Evolutionary conservation across 306 rosid species (phyloP).

Genomic region (Medicago truncatula): MtrunA17r5.0-ANR NC_053042.1:5471001-5471500

Average conservation of each 20-base stretch:
- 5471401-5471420: background rate
- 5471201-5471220: constrained; percentile 26
- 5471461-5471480: too few relatives aligned
- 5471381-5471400: constrained; percentile 37
- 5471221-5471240: background rate
- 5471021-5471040: constrained; percentile 22
- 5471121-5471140: too few relatives aligned
- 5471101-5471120: too few relatives aligned
- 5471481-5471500: too few relatives aligned
- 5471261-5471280: constrained; percentile 39
- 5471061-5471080: too few relatives aligned
- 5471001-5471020: background rate
- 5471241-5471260: constrained; percentile 38
- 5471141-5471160: background rate
- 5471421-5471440: constrained; percentile 4
- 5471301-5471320: constrained; percentile 41
- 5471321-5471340: constrained; percentile 44
- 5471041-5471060: background rate
- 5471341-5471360: constrained; percentile 58
- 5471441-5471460: too few relatives aligned
- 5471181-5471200: background rate
- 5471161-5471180: background rate
- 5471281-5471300: constrained; percentile 35
- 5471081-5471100: too few relatives aligned
- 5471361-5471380: constrained; percentile 2